Base-by-base conservation (phyloP, 1,139 yeast genomes). In the Meyerozyma elateridarum region DNA sequence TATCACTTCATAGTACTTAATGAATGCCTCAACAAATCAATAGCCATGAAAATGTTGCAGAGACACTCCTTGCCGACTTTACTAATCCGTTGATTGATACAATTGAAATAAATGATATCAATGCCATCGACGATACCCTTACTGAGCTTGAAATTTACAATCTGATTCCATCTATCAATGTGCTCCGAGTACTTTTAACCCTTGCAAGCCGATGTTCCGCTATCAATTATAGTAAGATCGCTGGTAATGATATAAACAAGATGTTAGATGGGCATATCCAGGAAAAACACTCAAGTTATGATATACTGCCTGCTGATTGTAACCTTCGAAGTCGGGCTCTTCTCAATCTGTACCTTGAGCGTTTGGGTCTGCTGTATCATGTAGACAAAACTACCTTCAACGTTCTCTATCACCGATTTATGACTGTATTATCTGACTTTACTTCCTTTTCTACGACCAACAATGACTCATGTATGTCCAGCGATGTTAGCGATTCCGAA, bases 101-200 rank as follows among this genome's bases (percentile, higher is more conserved):
- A n/a, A n/a, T n/a, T n/a, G n/a, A n/a, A n/a, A n/a, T n/a, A n/a
- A n/a, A n/a, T n/a, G n/a, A n/a, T n/a, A n/a, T n/a, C n/a, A n/a
- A n/a, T n/a, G n/a, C n/a, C n/a, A n/a, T n/a, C n/a, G 17, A 17
- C 14, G 15, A 13, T 13, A 6, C 16, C 22, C 29, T 19, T 2
- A 19, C 22, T 7, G 29, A 16, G 11, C n/a, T 16, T 8, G 20
- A 12, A 8, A 17, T 24, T 18, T 11, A 13, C 5, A 8, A 13
- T 4, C 15, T 24, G 12, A 36, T 52, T 12, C 67, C 61, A 2
- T 53, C 65, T 1, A 32, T 35, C 4, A 43, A 50, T 25, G 37
- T 57, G 8, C 40, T 64, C 4, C 51, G 64, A 6, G 37, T 64
- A 2, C 37, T 65, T 15, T 36, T 64, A 15, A 61, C 70, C 0